Evolutionary conservation across 305 asterid genomes (phyloP), one percentile per base, ranked within the genome.

Genomic region (Galium porrigens): DNA sequence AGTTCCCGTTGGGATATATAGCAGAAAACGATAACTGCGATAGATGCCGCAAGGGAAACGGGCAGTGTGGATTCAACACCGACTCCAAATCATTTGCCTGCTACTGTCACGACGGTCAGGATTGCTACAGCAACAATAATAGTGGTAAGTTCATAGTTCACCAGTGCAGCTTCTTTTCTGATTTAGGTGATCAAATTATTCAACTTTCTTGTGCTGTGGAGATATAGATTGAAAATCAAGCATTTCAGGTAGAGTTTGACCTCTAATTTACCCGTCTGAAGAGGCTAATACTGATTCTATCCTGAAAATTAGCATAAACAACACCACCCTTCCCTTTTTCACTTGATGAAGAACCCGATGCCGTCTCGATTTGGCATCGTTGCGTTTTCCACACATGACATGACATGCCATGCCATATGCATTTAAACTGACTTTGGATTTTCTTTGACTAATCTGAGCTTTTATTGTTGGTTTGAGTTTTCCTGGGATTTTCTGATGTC

Each of bases 31-130:
- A 25, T 0, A 0, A 2, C 0, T 86, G 96, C 59, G 2, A 2
- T 0, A 1, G 12, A 0, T 89, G 96, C 71, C 10, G 0, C 1
- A 3, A 0, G 2, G 78, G 88, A n/a, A 82, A 84, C 4, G 95
- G 96, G 18, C 9, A 52, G 18, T 89, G 96, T 17, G 96, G 94
- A 66, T 73, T 64, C 48, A 27, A 79, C 57, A 66, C 20, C 22
- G 17, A 1, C 15, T 4, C 74, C 5, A 7, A 0, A 4, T 68
- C 83, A 20, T 89, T 83, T 64, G 68, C 68, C 69, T 89, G 95
- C 75, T 58, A 78, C 66, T 83, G 94, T 57, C 2, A 3, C 6
- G 49, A 68, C 68, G 71, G 72, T 2, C 30, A 9, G 3, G 46
- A 73, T 11, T 87, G 92, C 63, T 36, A 33, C 32, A 32, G 63